These are phyloP conservation scores for Malassezia yamatoensis DNA, from an alignment of 1,284 basidiomycete genomes.

Conservation along the genomic window DNA sequence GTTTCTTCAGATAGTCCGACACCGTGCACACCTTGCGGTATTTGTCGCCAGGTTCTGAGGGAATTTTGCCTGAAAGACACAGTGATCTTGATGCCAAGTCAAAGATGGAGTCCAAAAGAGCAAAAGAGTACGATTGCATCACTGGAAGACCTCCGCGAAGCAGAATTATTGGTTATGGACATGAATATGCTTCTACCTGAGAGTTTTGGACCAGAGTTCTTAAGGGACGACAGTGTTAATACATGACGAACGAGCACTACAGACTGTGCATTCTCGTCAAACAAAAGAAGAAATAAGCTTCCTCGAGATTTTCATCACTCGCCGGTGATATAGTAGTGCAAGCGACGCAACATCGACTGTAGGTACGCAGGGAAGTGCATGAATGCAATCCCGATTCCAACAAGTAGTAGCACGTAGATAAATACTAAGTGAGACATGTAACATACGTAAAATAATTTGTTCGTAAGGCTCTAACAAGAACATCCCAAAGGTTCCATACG, in stretches of 20 bases:
- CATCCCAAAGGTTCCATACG: slow-evolving; percentile 1
- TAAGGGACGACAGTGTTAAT: background rate
- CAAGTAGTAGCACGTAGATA: slow-evolving; percentile 3
- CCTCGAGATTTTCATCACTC: background rate
- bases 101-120: slow-evolving; percentile 1
- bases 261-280: background rate
- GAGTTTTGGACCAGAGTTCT: slow-evolving; percentile 70
- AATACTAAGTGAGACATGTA: slow-evolving; percentile 1
- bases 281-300: too few species aligned
- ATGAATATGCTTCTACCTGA: slow-evolving; percentile 68
- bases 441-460: slow-evolving; percentile 10
- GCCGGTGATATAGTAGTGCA: slow-evolving; percentile 18
- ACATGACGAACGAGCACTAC: background rate
- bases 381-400: slow-evolving; percentile 2
- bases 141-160: slow-evolving; percentile 11
- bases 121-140: background rate
- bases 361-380: slow-evolving; percentile 7
- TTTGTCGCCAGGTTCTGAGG: slow-evolving; percentile 79
- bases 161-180: slow-evolving; percentile 52
- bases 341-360: slow-evolving; percentile 1
- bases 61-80: slow-evolving; percentile 66
- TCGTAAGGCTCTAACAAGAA: slow-evolving; percentile 7
- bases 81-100: slow-evolving; percentile 60
- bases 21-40: slow-evolving; percentile 57
- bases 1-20: slow-evolving; percentile 28